Conservation (phyloP, 2,329 filamentous ascomycete genomes). For the Botrytis aclada region DNA sequence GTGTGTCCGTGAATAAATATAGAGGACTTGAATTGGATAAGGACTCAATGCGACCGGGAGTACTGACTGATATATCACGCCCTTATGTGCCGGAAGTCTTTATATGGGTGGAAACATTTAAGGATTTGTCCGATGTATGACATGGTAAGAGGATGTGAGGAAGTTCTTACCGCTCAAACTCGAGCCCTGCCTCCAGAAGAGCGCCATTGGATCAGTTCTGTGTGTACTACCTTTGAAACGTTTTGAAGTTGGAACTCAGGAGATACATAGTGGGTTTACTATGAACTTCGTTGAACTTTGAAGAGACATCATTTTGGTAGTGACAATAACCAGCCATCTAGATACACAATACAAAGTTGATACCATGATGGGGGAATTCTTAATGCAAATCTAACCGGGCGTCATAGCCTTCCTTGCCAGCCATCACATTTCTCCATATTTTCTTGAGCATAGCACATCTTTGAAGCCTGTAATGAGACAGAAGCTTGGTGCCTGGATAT, state of each 20-base stretch:
- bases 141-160: background rate
- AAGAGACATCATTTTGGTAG: background rate
- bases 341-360: background rate
- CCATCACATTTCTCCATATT: background rate
- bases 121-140: background rate
- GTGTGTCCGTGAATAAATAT: slow-evolving; percentile 56
- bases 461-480: background rate
- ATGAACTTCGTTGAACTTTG: background rate
- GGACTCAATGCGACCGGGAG: background rate
- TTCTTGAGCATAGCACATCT: background rate
- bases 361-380: background rate
- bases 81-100: background rate
- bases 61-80: background rate
- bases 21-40: background rate
- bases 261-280: background rate
- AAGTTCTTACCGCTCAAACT: background rate
- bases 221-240: background rate
- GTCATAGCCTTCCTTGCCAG: background rate
- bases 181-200: background rate
- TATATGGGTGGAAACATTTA: background rate
- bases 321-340: background rate
- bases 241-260: background rate
- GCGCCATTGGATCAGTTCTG: background rate
- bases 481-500: background rate
- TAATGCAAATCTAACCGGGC: background rate